Base-by-base conservation (phyloP, 768 basidiomycete species). In the Tricholoma bakamatsutake region DNA sequence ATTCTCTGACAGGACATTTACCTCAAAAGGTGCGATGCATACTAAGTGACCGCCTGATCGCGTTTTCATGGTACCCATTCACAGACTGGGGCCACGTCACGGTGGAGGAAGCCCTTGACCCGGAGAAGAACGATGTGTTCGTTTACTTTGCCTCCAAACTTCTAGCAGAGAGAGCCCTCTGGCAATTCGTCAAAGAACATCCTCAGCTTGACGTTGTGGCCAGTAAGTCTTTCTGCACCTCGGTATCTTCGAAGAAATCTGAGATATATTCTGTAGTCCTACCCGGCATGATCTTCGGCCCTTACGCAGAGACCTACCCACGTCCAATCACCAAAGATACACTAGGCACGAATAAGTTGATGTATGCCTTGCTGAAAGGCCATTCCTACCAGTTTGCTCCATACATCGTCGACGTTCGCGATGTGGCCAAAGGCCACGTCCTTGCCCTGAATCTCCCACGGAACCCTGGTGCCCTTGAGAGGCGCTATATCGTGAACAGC, bases 71-170 rank as follows among this genome's bases (percentile, higher is more conserved):
- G 12, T 45, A 27, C 34, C 27, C 10, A 45, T 3, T 24, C 21
- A 27, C 24, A 70, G 75, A 71, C 21, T 76, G 74, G 76, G 73
- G 68, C 30, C 55, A 61, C 5, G 62, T 62, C 11, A 66, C 70
- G 6, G 54, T 61, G 13, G 70, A 73, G 45, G 69, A 75, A 33
- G 67, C 68, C 1, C 54, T 62, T 31, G 59, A 58, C 17, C 61
- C 69, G 17, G 62, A 64, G 17, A 62, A 64, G 0, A 57, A 66
- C 46, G 64, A 66, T 7, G 64, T 64, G 35, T 73, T 69, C 40
- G 63, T 70, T 33, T 80, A 80, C 63, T 67, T 70, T 37, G 69
- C 70, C 12, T 68, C 75, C 12, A 80, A 80, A 57, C 66, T 67
- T 12, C 59, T 76, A 2, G 71, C 75, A 2, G 78, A 80, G 60